These are phyloP conservation scores for Paraurostyla sp. DNA, from an alignment of 73 alveolate genomes.

Conservation along the genomic window DNA sequence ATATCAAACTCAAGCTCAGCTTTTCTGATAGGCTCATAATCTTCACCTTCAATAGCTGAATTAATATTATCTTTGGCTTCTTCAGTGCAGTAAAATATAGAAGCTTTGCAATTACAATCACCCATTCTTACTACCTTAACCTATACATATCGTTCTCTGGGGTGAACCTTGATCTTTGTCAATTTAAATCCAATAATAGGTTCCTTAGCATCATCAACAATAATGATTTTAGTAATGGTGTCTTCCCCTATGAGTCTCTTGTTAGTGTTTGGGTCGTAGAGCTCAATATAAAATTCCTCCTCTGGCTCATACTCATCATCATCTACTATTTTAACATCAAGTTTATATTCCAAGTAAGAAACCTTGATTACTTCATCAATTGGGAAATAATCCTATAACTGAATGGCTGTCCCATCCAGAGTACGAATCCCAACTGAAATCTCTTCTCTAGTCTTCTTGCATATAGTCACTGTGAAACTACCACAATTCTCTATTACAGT, in stretches of 20 bases:
- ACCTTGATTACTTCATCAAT: slow-evolving; percentile 52
- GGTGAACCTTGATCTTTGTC: slow-evolving; percentile 1
- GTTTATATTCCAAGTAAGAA: slow-evolving; percentile 11
- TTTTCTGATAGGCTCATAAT: slow-evolving; percentile 46
- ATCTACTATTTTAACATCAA: slow-evolving; percentile 57
- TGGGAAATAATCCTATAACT: slow-evolving; percentile 50
- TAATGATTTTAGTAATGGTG: slow-evolving; percentile 58
- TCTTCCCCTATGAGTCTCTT: slow-evolving; percentile 66
- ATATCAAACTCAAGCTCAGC: slow-evolving; percentile 39
- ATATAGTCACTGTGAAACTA: slow-evolving; percentile 42
- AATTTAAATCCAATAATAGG: slow-evolving; percentile 48
- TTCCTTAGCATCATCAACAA: slow-evolving; percentile 63
- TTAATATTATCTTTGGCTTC: slow-evolving; percentile 40
- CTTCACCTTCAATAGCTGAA: slow-evolving; percentile 29
- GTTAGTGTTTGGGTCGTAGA: slow-evolving; percentile 48
- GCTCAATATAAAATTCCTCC: slow-evolving; percentile 68
- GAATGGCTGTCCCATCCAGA: slow-evolving; percentile 70
- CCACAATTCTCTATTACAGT: slow-evolving; percentile 68
- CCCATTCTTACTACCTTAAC: slow-evolving; percentile 36
- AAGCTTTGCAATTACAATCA: slow-evolving; percentile 12
- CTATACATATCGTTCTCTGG: slow-evolving; percentile 56
- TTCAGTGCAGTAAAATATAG: slow-evolving; percentile 19
- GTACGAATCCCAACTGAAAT: slow-evolving; percentile 71
- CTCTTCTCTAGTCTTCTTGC: slow-evolving; percentile 56
- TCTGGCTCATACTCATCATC: slow-evolving; percentile 74